Conservation (phyloP, 768 basidiomycete species). For the Pleurotus ostreatus region DNA sequence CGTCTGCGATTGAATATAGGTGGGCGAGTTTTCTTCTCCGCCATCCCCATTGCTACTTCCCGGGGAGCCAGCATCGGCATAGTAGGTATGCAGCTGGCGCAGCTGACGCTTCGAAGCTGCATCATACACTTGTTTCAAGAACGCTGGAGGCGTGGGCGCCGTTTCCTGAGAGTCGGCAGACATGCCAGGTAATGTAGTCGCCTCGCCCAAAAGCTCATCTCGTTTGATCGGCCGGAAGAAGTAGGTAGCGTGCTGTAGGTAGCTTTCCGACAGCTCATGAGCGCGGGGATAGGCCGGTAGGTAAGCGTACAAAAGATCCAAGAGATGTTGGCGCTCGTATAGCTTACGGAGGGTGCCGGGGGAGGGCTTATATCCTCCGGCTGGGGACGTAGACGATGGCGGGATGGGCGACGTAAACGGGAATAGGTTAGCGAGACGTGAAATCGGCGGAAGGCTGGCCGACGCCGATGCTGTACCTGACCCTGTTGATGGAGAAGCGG, state of each 20-base stretch:
- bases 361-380: background rate
- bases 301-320: slow-evolving; percentile 32
- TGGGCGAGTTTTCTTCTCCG: background rate
- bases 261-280: slow-evolving; percentile 33
- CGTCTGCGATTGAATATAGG: background rate
- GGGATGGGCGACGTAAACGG: slow-evolving; percentile 28
- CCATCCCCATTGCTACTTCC: slow-evolving; percentile 4
- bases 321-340: slow-evolving; percentile 20
- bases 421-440: slow-evolving; percentile 35
- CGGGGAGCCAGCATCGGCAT: slow-evolving; percentile 3
- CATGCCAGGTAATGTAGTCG: slow-evolving; percentile 31
- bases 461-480: background rate
- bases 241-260: slow-evolving; percentile 40
- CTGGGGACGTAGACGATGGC: background rate
- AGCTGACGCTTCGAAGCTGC: background rate
- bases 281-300: slow-evolving; percentile 45
- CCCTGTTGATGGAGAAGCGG: background rate
- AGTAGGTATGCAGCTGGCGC: background rate
- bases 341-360: slow-evolving; percentile 13
- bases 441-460: slow-evolving; percentile 15
- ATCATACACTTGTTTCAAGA: slow-evolving; percentile 1
- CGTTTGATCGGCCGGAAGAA: slow-evolving; percentile 49
- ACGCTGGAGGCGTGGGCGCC: background rate
- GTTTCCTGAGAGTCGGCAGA: slow-evolving; percentile 11
- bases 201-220: slow-evolving; percentile 37